phyloP scores from a whole-genome alignment of 768 basidiomycete genomes.

The Daedalea quercina region DNA sequence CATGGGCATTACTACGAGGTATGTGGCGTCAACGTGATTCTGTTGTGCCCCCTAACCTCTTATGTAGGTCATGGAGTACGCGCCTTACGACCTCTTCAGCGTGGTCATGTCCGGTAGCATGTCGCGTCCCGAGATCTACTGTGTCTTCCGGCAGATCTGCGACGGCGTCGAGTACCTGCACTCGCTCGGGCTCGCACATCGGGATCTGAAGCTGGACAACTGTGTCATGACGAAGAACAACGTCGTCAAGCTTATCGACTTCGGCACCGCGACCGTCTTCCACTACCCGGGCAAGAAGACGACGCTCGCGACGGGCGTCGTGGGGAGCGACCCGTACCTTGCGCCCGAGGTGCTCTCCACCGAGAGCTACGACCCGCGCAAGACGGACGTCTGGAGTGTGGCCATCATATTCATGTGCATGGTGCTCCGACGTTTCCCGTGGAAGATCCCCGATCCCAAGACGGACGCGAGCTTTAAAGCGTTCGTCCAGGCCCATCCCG shows the following conservation, averaged over 20 bases:
- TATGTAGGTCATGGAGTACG: slow-evolving; percentile 95
- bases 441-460: slow-evolving; percentile 97
- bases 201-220: slow-evolving; percentile 98
- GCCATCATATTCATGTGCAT: slow-evolving; percentile 99
- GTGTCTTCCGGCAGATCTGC: slow-evolving; percentile 98
- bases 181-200: slow-evolving; percentile 94
- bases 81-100: slow-evolving; percentile 95
- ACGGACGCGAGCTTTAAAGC: slow-evolving; percentile 86
- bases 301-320: slow-evolving; percentile 78
- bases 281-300: slow-evolving; percentile 91
- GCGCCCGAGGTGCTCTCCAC: slow-evolving; percentile 89
- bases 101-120: slow-evolving; percentile 99
- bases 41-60: not conserved
- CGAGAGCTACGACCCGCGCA: slow-evolving; percentile 86
- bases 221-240: slow-evolving; percentile 97
- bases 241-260: slow-evolving; percentile 98
- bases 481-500: slow-evolving; percentile 91
- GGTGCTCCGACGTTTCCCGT: slow-evolving; percentile 94
- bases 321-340: slow-evolving; percentile 96
- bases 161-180: slow-evolving; percentile 98
- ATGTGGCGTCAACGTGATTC: slow-evolving; percentile 18
- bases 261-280: slow-evolving; percentile 99
- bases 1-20: slow-evolving; percentile 99
- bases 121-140: slow-evolving; percentile 97
- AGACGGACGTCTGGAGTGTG: slow-evolving; percentile 97